These are phyloP conservation scores for Nakazawaea wyomingensis DNA, from an alignment of 805 yeast genomes.

Conservation along the genomic window DNA sequence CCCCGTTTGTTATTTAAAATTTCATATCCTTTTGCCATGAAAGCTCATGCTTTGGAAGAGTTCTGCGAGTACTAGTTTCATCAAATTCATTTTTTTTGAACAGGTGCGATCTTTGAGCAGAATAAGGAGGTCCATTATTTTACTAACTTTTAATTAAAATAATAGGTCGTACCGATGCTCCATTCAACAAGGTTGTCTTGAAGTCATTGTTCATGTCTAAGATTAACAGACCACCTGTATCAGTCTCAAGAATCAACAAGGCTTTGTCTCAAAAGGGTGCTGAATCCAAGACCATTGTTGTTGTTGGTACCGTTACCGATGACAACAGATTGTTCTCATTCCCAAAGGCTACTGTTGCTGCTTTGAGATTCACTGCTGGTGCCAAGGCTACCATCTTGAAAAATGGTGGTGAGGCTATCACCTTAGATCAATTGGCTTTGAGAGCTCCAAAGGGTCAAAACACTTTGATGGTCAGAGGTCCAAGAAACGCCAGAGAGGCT, in stretches of 20 bases:
- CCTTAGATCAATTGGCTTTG: constrained; percentile 97
- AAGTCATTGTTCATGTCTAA: constrained; percentile 94
- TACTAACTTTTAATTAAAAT: constrained; percentile 26
- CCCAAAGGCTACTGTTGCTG: constrained; percentile 98
- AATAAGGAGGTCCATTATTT: constrained; percentile 20
- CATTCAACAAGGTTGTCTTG: constrained; percentile 97
- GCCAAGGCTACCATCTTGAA: constrained; percentile 96
- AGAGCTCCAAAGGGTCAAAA: constrained; percentile 99
- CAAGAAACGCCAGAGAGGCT: constrained; percentile 98
- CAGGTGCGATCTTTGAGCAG: constrained; percentile 47
- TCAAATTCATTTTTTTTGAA: not conserved
- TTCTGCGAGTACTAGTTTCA: constrained; percentile 27
- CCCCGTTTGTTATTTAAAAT: not conserved
- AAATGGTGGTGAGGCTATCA: constrained; percentile 99
- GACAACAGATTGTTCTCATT: constrained; percentile 89
- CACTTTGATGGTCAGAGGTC: constrained; percentile 98
- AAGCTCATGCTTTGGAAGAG: not conserved
- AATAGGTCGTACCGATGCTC: constrained; percentile 95
- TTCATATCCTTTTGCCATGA: not conserved
- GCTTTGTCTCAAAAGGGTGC: constrained; percentile 67
- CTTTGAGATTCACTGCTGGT: constrained; percentile 98
- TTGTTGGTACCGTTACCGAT: constrained; percentile 99
- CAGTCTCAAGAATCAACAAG: constrained; percentile 84
- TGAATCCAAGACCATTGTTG: constrained; percentile 88
- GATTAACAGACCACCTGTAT: constrained; percentile 99